These are phyloP conservation scores for Hymenoscyphus fructigenus DNA, from an alignment of 2,329 filamentous ascomycete species.

Conservation along the genomic window DNA sequence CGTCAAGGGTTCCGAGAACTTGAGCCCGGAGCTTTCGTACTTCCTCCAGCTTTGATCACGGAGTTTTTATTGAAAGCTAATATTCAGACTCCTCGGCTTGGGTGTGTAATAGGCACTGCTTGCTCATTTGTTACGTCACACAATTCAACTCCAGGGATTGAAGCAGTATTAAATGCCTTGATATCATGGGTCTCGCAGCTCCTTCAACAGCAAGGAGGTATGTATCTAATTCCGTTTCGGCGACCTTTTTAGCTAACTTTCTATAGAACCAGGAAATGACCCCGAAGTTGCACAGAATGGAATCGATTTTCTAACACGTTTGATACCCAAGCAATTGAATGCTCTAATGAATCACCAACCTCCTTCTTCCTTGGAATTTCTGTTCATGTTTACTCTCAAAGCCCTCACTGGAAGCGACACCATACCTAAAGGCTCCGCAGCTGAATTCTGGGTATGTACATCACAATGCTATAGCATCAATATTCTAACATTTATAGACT, in stretches of 20 bases:
- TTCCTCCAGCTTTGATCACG: constrained; percentile 64
- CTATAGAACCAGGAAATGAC: constrained; percentile 58
- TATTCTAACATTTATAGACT: constrained; percentile 41
- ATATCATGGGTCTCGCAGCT: constrained; percentile 63
- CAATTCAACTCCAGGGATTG: constrained; percentile 46
- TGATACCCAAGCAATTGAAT: constrained; percentile 60
- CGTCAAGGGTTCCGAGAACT: constrained; percentile 74
- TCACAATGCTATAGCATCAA: background rate
- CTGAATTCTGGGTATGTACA: constrained; percentile 68
- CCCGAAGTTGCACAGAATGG: constrained; percentile 71
- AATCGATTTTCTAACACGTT: constrained; percentile 68
- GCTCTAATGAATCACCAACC: constrained; percentile 60
- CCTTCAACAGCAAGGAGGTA: constrained; percentile 61
- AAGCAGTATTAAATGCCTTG: constrained; percentile 50
- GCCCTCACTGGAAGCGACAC: constrained; percentile 71
- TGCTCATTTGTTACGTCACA: constrained; percentile 67
- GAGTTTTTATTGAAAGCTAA: constrained; percentile 62
- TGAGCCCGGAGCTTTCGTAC: constrained; percentile 73
- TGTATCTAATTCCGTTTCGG: constrained; percentile 29
- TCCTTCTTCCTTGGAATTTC: constrained; percentile 56
- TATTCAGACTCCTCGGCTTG: constrained; percentile 63
- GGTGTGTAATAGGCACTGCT: constrained; percentile 68
- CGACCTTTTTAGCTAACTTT: constrained; percentile 13
- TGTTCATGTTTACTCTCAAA: constrained; percentile 71
- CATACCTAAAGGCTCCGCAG: constrained; percentile 71